Evolutionary conservation across 192 early-diverging fungal genomes (phyloP).

Genomic region (Coemansia sp.): DNA sequence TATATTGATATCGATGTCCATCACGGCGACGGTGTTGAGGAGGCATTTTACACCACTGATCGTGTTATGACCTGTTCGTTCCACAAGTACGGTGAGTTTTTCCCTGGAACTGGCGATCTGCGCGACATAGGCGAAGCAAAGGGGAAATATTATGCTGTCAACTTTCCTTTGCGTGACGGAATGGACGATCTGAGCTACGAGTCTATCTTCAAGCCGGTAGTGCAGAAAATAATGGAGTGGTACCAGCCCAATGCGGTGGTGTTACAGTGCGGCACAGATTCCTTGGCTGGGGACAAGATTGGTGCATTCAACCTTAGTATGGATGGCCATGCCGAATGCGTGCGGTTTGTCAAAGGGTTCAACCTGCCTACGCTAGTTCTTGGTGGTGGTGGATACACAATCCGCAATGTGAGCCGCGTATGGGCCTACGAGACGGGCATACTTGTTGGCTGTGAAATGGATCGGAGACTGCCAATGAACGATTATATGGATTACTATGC

Average conservation of each 20-base stretch:
- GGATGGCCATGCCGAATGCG: conserved; percentile 91
- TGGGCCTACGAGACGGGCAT: conserved; percentile 96
- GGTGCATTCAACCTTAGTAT: conserved; percentile 95
- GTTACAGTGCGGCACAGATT: conserved; percentile 96
- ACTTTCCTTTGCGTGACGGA: conserved; percentile 93
- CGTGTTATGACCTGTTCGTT: conserved; percentile 99
- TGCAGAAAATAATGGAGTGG: conserved; percentile 86
- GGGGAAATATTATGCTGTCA: conserved; percentile 93
- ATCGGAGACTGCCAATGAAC: conserved; percentile 79
- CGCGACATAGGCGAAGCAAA: conserved; percentile 88
- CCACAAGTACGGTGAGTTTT: conserved; percentile 98
- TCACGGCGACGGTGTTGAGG: conserved; percentile 98
- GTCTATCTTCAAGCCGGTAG: conserved; percentile 85
- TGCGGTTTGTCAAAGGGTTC: conserved; percentile 88
- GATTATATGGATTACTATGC: conserved; percentile 94
- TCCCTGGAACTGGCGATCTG: conserved; percentile 96
- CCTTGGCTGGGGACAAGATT: conserved; percentile 87
- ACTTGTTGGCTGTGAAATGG: conserved; percentile 71
- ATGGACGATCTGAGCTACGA: conserved; percentile 90
- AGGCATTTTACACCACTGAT: conserved; percentile 99
- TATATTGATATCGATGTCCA: conserved; percentile 99
- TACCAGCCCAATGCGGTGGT: conserved; percentile 91
- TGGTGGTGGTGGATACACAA: conserved; percentile 97
- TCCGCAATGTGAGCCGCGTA: conserved; percentile 89
- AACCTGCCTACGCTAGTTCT: conserved; percentile 89